phyloP scores from a whole-genome alignment of 768 basidiomycete species.

The Panus rudis region DNA sequence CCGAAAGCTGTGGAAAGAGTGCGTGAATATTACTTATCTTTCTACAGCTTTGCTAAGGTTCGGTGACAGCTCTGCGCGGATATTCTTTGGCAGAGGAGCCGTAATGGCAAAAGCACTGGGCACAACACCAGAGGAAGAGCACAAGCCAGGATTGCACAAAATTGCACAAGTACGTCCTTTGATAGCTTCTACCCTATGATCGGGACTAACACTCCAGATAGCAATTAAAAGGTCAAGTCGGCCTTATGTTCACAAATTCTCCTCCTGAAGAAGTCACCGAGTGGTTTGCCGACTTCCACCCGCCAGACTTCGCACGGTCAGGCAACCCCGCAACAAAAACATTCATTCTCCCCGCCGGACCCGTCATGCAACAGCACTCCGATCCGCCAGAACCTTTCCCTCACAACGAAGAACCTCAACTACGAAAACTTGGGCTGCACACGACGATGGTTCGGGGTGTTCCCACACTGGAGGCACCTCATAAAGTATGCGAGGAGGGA shows the following conservation, averaged over 20 bases:
- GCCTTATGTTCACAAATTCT: slow-evolving; percentile 86
- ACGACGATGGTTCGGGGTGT: slow-evolving; percentile 85
- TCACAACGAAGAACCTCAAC: slow-evolving; percentile 95
- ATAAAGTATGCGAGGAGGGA: slow-evolving; percentile 79
- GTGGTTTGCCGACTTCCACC: slow-evolving; percentile 90
- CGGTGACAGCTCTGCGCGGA: slow-evolving; percentile 68
- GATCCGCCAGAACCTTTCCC: slow-evolving; percentile 87
- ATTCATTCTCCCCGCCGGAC: slow-evolving; percentile 73
- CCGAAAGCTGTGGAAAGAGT: slow-evolving; percentile 91
- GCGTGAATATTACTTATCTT: slow-evolving; percentile 22
- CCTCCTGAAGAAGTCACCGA: slow-evolving; percentile 86
- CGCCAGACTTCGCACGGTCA: slow-evolving; percentile 86
- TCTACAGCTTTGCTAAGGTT: too few species aligned
- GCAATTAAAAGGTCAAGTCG: slow-evolving; percentile 94
- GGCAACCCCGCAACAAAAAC: slow-evolving; percentile 75
- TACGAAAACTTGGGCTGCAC: slow-evolving; percentile 83
- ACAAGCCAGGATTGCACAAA: slow-evolving; percentile 67
- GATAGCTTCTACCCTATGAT: not conserved
- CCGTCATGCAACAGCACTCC: slow-evolving; percentile 74
- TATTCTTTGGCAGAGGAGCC: slow-evolving; percentile 80
- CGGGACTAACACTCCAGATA: slow-evolving; percentile 24
- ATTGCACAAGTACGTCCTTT: slow-evolving; percentile 59
- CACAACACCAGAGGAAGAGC: slow-evolving; percentile 79
- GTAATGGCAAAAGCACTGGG: slow-evolving; percentile 98
- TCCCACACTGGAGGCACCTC: slow-evolving; percentile 73